Evolutionary conservation across 202 grass and related monocot species (phyloP).

Genomic region (Schoenoplectus triqueter): DNA sequence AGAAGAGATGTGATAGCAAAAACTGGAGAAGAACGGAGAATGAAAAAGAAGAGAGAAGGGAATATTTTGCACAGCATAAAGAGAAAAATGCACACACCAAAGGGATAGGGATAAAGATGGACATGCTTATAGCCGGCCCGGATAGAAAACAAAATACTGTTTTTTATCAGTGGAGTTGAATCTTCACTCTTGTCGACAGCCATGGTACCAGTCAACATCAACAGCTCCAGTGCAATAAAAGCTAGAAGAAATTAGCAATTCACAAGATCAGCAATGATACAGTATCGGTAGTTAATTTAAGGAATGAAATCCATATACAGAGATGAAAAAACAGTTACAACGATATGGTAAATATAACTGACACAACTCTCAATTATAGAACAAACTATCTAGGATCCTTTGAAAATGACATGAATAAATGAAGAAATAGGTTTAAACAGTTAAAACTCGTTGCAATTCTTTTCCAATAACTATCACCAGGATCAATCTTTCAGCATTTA

Average conservation of each 20-base stretch:
- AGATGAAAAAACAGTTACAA: neutral
- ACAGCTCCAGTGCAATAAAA: conserved; percentile 22
- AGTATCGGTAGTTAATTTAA: neutral
- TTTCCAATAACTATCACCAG: neutral
- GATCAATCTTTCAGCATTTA: neutral
- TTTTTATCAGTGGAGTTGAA: conserved; percentile 20
- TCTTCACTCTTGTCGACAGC: conserved; percentile 14
- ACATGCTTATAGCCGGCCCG: neutral
- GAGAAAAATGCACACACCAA: conserved; percentile 32
- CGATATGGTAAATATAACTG: neutral
- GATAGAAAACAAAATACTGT: neutral
- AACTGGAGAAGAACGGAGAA: conserved; percentile 22
- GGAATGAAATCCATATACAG: neutral
- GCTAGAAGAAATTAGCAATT: neutral
- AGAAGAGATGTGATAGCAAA: conserved; percentile 23
- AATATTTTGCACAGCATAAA: conserved; percentile 26
- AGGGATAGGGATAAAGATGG: conserved; percentile 17
- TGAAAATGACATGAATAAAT: neutral
- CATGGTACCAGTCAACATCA: conserved; percentile 16
- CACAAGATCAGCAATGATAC: neutral
- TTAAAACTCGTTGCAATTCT: neutral
- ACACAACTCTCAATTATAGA: neutral
- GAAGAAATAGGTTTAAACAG: neutral
- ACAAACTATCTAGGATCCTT: neutral
- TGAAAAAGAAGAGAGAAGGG: conserved; percentile 41